These are phyloP conservation scores for Stagonosporopsis cucurbitacearum DNA, from an alignment of 2,329 filamentous ascomycete genomes.

Conservation along the genomic window DNA sequence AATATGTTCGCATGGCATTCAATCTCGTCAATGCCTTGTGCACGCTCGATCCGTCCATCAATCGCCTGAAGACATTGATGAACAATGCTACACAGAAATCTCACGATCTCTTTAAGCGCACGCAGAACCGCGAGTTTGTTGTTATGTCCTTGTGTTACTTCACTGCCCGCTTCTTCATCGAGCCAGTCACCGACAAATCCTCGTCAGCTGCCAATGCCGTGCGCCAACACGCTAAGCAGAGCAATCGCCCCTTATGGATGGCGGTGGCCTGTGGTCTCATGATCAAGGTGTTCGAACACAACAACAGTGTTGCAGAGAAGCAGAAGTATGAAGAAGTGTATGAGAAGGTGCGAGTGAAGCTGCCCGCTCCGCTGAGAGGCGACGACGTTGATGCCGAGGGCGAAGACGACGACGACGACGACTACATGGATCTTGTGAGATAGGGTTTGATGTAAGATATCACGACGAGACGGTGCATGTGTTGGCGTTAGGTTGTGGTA, in stretches of 20 bases:
- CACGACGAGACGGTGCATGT: slow-evolving; percentile 1
- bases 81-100: slow-evolving; percentile 61
- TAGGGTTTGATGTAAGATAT: background rate
- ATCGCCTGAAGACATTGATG: slow-evolving; percentile 79
- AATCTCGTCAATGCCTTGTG: slow-evolving; percentile 73
- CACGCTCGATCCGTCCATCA: slow-evolving; percentile 68
- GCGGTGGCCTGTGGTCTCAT: slow-evolving; percentile 43
- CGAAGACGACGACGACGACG: slow-evolving; percentile 25
- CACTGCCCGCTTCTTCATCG: slow-evolving; percentile 80
- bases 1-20: slow-evolving; percentile 78
- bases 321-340: slow-evolving; percentile 26
- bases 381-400: slow-evolving; percentile 33
- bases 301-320: slow-evolving; percentile 39
- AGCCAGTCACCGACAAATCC: slow-evolving; percentile 71
- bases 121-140: slow-evolving; percentile 79
- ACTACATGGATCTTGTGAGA: slow-evolving; percentile 2
- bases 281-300: slow-evolving; percentile 36
- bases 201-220: slow-evolving; percentile 55
- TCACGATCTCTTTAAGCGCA: slow-evolving; percentile 70
- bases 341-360: slow-evolving; percentile 27
- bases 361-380: slow-evolving; percentile 35
- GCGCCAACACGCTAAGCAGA: slow-evolving; percentile 33
- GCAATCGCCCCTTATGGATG: slow-evolving; percentile 35
- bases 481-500: slow-evolving; percentile 3
- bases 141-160: slow-evolving; percentile 85